A percentile compares a stretch with the other conserved stretches of the same genome.
Evolutionary conservation across 306 rosid genomes (phyloP).

Genomic region (apple (Malus domestica)): DNA sequence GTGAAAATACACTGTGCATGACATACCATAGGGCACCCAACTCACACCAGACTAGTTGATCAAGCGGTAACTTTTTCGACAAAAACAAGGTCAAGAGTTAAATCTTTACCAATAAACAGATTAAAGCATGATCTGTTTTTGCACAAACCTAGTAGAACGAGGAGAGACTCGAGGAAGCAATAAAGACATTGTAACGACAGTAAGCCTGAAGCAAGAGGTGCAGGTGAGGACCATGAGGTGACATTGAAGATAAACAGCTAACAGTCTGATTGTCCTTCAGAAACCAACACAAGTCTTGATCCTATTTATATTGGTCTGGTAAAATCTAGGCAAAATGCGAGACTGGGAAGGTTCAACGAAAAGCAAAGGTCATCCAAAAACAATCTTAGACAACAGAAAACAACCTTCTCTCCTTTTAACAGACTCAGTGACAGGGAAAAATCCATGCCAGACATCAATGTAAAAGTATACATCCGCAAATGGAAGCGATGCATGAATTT

Average conservation of each 20-base stretch:
- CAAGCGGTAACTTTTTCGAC: background rate
- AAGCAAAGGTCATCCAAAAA: background rate
- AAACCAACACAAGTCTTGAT: background rate
- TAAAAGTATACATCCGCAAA: background rate
- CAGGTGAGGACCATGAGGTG: background rate
- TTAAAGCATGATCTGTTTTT: background rate
- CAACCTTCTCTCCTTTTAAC: background rate
- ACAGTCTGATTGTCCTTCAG: background rate
- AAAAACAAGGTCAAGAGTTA: no score
- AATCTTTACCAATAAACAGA: background rate
- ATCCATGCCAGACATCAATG: background rate
- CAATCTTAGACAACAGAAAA: background rate
- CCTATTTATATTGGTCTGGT: background rate
- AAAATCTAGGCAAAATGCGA: background rate
- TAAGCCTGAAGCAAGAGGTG: background rate
- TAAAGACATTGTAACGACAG: background rate
- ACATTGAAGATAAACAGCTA: background rate
- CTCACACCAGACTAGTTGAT: background rate
- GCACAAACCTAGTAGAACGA: background rate
- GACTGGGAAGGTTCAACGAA: background rate
- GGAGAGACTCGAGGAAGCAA: no score
- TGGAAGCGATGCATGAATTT: background rate
- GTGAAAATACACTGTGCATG: background rate
- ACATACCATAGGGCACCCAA: background rate
- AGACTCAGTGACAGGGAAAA: background rate